Evolutionary conservation across 2,329 filamentous ascomycete species (phyloP), one percentile per base, ranked within the genome.

Genomic region (Aureobasidium melanogenum): DNA sequence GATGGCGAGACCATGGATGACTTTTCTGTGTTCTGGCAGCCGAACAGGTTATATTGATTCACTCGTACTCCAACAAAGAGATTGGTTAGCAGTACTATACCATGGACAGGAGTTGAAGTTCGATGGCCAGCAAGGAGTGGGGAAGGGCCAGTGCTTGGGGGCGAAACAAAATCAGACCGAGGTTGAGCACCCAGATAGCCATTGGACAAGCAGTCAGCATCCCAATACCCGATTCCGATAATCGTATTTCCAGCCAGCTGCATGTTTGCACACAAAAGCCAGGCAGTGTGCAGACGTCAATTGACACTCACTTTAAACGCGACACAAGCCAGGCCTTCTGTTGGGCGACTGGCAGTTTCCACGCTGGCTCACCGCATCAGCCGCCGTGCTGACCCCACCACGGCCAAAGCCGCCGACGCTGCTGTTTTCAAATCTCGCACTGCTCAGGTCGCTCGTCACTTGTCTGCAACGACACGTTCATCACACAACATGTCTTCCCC

Each of bases 401-500:
- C 61, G 54, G 64, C 59, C 64, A 57, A 54, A 56, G 60, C 66
- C 64, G 64, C 65, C 63, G 57, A 62, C 51, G 64, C 70, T 67
- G 67, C 69, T 69, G 75, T 74, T 75, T 73, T 75, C 71, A 72
- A 71, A 50, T 70, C 70, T 64, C 73, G 74, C 60, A 70, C 73
- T 62, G 69, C 65, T 46, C 73, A 71, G 63, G 67, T 76, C 57
- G 72, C 72, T 67, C 71, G 70, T 63, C 75, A 77, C 69, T 67
- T 76, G 48, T 66, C 63, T 36, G 62, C 61, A 43, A 61, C 72
- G 67, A 60, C 59, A 52, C 62, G 62, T 63, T 36, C 63, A 63
- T 61, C 65, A 60, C 69, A 74, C 65, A 67, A 68, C 69, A 81
- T 78, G 71, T 86, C 88, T 80, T 76, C 84, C 66, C 82, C 84